These are phyloP conservation scores for Solanum tarijense DNA, from an alignment of 257 asterid genomes.

Conservation along the genomic window DNA sequence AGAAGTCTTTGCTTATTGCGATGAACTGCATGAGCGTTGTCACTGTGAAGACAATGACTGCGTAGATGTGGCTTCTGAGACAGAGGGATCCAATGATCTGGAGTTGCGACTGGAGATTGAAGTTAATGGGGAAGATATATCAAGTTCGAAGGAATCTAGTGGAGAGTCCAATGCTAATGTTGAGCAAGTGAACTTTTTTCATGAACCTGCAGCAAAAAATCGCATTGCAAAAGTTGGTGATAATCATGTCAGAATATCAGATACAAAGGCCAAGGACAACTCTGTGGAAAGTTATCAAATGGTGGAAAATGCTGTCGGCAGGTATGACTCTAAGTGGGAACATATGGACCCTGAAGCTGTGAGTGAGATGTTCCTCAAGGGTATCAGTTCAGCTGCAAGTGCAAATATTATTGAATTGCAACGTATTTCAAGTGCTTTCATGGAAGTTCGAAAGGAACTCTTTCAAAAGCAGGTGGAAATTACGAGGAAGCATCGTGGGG, in stretches of 20 bases:
- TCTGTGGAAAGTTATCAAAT: constrained; percentile 16
- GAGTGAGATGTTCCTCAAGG: constrained; percentile 39
- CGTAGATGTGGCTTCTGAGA: constrained; percentile 14
- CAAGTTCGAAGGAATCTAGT: constrained; percentile 34
- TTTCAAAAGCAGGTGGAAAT: constrained; percentile 69
- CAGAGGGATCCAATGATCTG: constrained; percentile 31
- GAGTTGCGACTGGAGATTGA: constrained; percentile 69
- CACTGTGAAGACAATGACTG: constrained; percentile 14
- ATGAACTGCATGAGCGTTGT: constrained; percentile 12
- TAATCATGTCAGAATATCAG: constrained; percentile 21
- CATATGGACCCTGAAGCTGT: constrained; percentile 25
- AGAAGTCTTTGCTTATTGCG: constrained; percentile 32
- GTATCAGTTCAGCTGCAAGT: constrained; percentile 19
- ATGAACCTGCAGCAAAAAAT: constrained; percentile 19
- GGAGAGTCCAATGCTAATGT: constrained; percentile 60
- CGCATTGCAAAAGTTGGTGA: constrained; percentile 29
- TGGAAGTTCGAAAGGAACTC: constrained; percentile 52
- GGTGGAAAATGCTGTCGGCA: constrained; percentile 9
- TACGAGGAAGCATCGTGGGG: constrained; percentile 51
- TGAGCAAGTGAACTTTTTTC: constrained; percentile 23
- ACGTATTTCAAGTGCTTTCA: constrained; percentile 22
- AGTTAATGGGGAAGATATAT: constrained; percentile 46
- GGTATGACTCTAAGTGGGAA: constrained; percentile 6
- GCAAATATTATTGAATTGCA: constrained; percentile 37
- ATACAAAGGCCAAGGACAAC: constrained; percentile 18